Percentiles rank a stretch among this genome's conserved stretches.
Conservation (phyloP, 148 eudicot species). For the Nepenthes gracilis region DNA sequence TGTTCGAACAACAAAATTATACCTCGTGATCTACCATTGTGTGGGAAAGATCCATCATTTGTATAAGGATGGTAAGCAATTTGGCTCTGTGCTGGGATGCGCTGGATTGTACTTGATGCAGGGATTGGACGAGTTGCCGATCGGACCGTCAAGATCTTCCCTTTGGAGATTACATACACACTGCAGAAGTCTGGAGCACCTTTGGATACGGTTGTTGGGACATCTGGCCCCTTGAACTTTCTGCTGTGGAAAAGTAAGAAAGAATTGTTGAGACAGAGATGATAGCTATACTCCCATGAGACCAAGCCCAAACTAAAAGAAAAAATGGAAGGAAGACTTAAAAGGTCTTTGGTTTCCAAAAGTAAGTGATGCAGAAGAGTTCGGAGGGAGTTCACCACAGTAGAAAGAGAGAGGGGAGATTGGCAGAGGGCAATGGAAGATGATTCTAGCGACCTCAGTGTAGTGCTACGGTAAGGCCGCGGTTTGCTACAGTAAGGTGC, state of each 20-base stretch:
- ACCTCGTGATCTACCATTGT: conserved; percentile 27
- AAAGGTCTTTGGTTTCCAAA: no score
- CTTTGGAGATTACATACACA: conserved; percentile 54
- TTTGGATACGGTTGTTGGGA: conserved; percentile 41
- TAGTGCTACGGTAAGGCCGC: no score
- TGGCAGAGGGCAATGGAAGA: no score
- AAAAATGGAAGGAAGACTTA: no score
- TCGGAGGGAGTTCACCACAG: no score
- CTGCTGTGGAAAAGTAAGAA: conserved; percentile 14
- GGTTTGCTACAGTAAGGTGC: no score
- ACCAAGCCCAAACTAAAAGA: no score
- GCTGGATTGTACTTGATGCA: neutral
- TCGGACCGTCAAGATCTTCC: conserved; percentile 33
- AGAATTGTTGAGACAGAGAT: neutral
- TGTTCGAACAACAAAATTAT: neutral
- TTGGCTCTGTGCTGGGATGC: conserved; percentile 7
- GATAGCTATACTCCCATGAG: no score
- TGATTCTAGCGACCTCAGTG: no score
- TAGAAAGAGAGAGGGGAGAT: no score
- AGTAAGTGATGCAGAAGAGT: no score
- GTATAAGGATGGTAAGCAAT: neutral
- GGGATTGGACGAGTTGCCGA: conserved; percentile 30
- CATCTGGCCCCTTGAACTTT: conserved; percentile 50
- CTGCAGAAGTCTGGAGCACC: conserved; percentile 58
- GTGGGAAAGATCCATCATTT: conserved; percentile 8